Base-by-base conservation (phyloP, 371 early-diverging fungal genomes). In the Rhizopus delemar region DNA sequence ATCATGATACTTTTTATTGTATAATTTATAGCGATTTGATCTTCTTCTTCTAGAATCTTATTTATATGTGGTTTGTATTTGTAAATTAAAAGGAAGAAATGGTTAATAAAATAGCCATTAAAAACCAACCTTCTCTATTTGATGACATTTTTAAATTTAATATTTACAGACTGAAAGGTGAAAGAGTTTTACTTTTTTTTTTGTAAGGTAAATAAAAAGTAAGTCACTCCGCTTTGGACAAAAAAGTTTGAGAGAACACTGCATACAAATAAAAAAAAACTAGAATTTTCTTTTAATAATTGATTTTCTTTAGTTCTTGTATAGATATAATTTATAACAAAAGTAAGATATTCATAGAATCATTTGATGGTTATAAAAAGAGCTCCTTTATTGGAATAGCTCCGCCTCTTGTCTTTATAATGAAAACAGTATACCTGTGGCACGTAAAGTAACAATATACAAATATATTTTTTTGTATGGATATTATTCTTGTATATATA, bases 61-160 rank as follows among this genome's bases (percentile, higher is more conserved):
- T 36, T 9, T 11, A 41, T 36, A 46, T 16, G 16, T 9, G 15
- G 16, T 22, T 48, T 48, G 29, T 48, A 29, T 48, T 48, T 48
- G 43, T 43, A 51, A 50, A 38, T 8, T 28, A 38, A 48, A 29
- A 13, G 32, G 8, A 41, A 12, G 43, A 15, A 12, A 7, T 16
- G 8, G 31, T 16, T 53, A 4, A 46, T 12, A 32, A 15, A 38
- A 22, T 48, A 15, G 34, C n/a, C 46, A 41, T 11, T 11, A 31
- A 41, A 31, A 36, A 45, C 51, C 32, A 35, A 65, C 65, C 65
- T 65, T 65, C 53, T 65, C 53, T 65, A 48, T 65, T 52, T 34
- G 51, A 56, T 15, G 57, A 65, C 59, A 65, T 59, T 16, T 16
- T 54, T 11, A 41, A 15, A 15, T 31, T 38, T 38, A 38, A 11